Conservation (phyloP, 768 basidiomycete genomes). For the Lactarius tabidus region DNA sequence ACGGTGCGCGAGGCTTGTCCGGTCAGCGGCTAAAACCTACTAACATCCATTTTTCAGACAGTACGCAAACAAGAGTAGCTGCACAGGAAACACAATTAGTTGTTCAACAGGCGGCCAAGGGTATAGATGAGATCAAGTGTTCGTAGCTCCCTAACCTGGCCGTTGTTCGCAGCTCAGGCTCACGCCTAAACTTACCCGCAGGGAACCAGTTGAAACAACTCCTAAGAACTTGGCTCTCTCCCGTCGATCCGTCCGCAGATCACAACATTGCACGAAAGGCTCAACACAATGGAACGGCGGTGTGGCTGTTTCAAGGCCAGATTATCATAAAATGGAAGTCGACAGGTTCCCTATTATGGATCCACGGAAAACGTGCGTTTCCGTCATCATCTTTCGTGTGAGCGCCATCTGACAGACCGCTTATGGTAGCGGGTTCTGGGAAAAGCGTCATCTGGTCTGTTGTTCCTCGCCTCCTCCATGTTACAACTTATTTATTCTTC, state of each 20-base stretch:
- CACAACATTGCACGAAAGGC: not conserved
- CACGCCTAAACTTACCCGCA: not conserved
- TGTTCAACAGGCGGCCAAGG: too few relatives aligned
- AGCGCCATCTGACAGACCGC: not conserved
- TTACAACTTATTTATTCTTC: not conserved
- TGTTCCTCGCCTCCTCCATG: not conserved
- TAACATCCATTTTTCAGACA: not conserved
- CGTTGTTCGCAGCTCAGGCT: not conserved
- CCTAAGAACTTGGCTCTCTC: not conserved
- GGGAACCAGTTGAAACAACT: not conserved
- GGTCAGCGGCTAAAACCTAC: not conserved
- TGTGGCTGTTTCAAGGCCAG: not conserved
- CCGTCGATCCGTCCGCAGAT: not conserved
- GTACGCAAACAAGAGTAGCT: not conserved
- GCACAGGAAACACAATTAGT: too few relatives aligned
- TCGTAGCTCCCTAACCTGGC: not conserved
- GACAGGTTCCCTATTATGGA: not conserved
- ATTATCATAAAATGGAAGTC: not conserved
- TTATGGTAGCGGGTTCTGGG: not conserved
- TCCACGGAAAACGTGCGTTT: not conserved
- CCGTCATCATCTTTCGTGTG: not conserved
- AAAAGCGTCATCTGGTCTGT: not conserved
- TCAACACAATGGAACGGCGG: not conserved
- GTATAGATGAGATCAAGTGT: too few relatives aligned
- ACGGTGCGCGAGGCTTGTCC: too few relatives aligned